Evolutionary conservation across 495 filamentous ascomycete genomes (phyloP).

Genomic region (Evernia prunastri): DNA sequence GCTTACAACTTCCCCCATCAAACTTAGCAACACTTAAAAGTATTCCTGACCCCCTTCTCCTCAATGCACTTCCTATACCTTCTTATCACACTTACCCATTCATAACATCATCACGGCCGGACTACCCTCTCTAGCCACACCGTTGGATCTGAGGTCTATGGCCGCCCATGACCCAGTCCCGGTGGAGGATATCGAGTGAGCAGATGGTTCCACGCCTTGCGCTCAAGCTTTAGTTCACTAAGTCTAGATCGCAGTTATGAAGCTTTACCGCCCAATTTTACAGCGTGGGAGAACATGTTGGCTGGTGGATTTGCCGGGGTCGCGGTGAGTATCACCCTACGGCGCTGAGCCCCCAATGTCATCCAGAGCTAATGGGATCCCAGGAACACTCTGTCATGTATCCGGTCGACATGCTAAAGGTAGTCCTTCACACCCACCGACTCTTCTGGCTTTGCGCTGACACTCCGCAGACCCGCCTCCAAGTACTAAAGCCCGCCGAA

Average conservation of each 20-base stretch:
- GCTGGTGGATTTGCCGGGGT: conserved; percentile 97
- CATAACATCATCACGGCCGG: conserved; percentile 12
- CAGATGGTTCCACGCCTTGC: not conserved
- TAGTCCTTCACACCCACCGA: conserved; percentile 38
- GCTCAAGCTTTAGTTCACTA: not conserved
- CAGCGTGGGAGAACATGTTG: conserved; percentile 68
- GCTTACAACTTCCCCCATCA: not conserved
- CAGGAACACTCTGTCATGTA: conserved; percentile 95
- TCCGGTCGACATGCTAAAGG: conserved; percentile 95
- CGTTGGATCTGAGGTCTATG: conserved; percentile 26
- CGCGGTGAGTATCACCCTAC: conserved; percentile 55
- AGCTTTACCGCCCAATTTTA: conserved; percentile 63
- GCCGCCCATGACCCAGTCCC: conserved; percentile 34
- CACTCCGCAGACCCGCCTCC: conserved; percentile 78
- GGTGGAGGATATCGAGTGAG: conserved; percentile 32
- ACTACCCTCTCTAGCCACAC: conserved; percentile 21
- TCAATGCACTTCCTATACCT: conserved; percentile 7
- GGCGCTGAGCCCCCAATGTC: conserved; percentile 13
- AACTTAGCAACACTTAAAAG: not conserved
- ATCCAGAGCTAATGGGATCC: conserved; percentile 19
- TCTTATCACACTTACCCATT: not conserved
- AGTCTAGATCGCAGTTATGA: conserved; percentile 50
- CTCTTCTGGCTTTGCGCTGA: conserved; percentile 17
- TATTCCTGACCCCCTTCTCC: not conserved
- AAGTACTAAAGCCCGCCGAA: conserved; percentile 84